phyloP scores from a whole-genome alignment of 768 basidiomycete species.

The Auriscalpium orientale region DNA sequence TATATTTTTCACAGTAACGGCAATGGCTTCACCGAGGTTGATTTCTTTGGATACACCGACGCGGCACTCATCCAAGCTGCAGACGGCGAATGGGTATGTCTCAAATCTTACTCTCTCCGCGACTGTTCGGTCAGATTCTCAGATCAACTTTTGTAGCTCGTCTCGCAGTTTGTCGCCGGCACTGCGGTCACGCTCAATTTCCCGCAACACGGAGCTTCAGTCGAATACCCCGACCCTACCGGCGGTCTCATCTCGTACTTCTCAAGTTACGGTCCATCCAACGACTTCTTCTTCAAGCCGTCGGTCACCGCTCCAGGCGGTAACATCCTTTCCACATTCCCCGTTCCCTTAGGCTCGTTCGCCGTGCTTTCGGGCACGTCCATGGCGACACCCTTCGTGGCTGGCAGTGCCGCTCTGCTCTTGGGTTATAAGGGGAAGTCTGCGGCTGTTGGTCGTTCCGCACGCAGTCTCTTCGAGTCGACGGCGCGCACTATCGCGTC shows the following conservation, averaged over 20 bases:
- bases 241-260: slow-evolving; percentile 53
- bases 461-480: neutral
- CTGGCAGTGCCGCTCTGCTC: slow-evolving; percentile 8
- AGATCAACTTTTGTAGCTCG: slow-evolving; percentile 29
- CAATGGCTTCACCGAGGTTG: slow-evolving; percentile 34
- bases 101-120: slow-evolving; percentile 1
- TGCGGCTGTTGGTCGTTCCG: neutral
- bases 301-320: slow-evolving; percentile 47
- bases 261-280: slow-evolving; percentile 51
- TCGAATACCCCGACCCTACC: slow-evolving; percentile 38
- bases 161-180: slow-evolving; percentile 40
- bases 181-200: slow-evolving; percentile 36
- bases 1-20: slow-evolving; percentile 42
- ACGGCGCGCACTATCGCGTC: neutral
- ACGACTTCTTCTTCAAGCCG: slow-evolving; percentile 53
- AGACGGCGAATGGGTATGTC: slow-evolving; percentile 48
- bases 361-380: slow-evolving; percentile 37
- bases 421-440: neutral
- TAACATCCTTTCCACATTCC: slow-evolving; percentile 40
- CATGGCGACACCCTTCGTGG: slow-evolving; percentile 25
- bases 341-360: slow-evolving; percentile 32
- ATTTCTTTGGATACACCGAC: slow-evolving; percentile 36
- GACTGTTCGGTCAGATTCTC: neutral
- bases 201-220: slow-evolving; percentile 36
- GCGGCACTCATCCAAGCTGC: slow-evolving; percentile 44